Evolutionary conservation across 805 yeast genomes (phyloP).

Genomic region (Candida corydali): DNA sequence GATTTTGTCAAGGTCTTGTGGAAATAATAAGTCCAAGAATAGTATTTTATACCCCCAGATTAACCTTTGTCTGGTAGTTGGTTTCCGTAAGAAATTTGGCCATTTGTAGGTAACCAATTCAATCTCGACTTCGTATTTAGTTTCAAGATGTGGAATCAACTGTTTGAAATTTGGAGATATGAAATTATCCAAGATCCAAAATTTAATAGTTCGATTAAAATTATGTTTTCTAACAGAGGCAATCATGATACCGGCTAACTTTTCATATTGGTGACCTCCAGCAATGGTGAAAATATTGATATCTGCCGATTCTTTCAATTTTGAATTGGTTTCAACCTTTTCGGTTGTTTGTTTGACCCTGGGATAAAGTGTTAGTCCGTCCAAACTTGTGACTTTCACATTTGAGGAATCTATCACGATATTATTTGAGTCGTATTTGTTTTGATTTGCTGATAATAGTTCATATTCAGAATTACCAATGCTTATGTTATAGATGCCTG

Average conservation of each 20-base stretch:
- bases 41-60: constrained; percentile 88
- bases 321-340: constrained; percentile 16
- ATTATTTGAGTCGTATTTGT: constrained; percentile 35
- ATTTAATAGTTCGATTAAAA: constrained; percentile 56
- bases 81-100: constrained; percentile 87
- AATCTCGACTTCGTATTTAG: constrained; percentile 58
- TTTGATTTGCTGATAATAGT: constrained; percentile 36
- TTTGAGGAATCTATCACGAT: constrained; percentile 16
- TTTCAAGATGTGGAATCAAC: constrained; percentile 57
- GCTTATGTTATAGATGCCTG: constrained; percentile 64
- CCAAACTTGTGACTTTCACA: constrained; percentile 39
- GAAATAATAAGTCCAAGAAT: constrained; percentile 83
- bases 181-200: constrained; percentile 84
- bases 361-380: constrained; percentile 45
- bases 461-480: constrained; percentile 29
- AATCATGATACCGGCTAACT: constrained; percentile 74
- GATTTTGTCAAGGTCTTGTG: constrained; percentile 67
- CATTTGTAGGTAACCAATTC: constrained; percentile 83
- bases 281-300: constrained; percentile 81
- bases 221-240: constrained; percentile 69
- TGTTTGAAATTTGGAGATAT: constrained; percentile 66
- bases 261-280: constrained; percentile 75
- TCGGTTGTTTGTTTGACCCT: constrained; percentile 27
- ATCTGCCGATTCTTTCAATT: constrained; percentile 37
- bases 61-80: constrained; percentile 71